Evolutionary conservation across 495 filamentous ascomycete species (phyloP), one percentile per base, ranked within the genome.

Genomic region (Neurospora pannonica): DNA sequence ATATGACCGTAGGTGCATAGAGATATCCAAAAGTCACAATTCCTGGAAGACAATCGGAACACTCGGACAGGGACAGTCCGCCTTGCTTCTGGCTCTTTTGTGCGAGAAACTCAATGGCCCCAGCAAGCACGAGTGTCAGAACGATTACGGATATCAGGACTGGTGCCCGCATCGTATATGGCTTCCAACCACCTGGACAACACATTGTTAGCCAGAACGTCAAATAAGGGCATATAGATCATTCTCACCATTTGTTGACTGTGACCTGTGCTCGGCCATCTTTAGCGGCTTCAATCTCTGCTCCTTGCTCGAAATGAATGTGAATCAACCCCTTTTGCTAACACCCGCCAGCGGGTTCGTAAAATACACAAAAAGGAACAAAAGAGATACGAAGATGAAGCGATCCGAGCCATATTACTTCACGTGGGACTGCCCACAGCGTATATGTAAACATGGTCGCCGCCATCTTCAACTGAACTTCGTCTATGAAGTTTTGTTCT

Each of bases 1-100:
- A 79, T 42, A 87, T 71, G 11, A 86, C 76, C 4, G 82, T 86
- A 4, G 85, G 81, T 5, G 83, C 72, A 75, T 86, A 83, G 0
- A 80, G 67, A 40, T 85, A 86, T 10, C 76, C 40, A 62, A 87
- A 85, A 0, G 37, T 77, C 0, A 71, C 69, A 17, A 36, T 46
- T 0, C 54, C 19, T 0, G 85, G 73, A 21, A 86, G 76, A 9
- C 80, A 73, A 24, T 78, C 76, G 4, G 75, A 28, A 0, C 72
- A 62, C 0, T 73, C 13, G 0, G 80, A 79, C 31, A 87, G 85
- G 19, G 80, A 72, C 19, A 88, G 48, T 5, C 82, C 86, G 24
- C 80, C 78, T 21, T 81, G 9, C 34, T 74, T 74, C 62, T 75
- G 28, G 70, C 78, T 78, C 34, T 46, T 71, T 69, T 74, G 73